These are phyloP conservation scores for Cladosporium austrohemisphaericum DNA, from an alignment of 2,329 filamentous ascomycete genomes.

Conservation along the genomic window DNA sequence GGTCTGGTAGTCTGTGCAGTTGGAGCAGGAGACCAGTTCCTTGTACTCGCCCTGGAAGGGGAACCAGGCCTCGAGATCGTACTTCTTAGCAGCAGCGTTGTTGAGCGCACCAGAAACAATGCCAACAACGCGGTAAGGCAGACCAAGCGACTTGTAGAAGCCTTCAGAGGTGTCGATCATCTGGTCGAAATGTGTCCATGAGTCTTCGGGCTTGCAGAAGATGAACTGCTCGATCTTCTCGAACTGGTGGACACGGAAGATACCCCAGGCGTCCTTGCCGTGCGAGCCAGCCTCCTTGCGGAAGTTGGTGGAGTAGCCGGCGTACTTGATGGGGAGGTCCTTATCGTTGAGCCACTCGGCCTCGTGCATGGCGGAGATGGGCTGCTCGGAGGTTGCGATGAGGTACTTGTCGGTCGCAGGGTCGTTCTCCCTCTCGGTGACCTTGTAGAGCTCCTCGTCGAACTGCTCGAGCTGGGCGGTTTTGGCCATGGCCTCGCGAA, in stretches of 20 bases:
- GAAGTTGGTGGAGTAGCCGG: conserved; percentile 93
- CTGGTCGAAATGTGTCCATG: conserved; percentile 86
- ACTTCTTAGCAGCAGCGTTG: conserved; percentile 86
- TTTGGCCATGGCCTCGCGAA: conserved; percentile 94
- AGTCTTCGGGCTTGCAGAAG: conserved; percentile 79
- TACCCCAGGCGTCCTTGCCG: conserved; percentile 92
- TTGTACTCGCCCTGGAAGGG: conserved; percentile 97
- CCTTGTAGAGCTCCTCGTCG: conserved; percentile 97
- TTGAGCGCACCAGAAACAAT: conserved; percentile 97
- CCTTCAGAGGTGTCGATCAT: conserved; percentile 92
- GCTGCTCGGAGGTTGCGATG: conserved; percentile 88
- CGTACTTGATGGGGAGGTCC: conserved; percentile 82
- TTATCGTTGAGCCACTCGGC: conserved; percentile 86
- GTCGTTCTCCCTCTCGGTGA: conserved; percentile 75
- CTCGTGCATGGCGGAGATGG: conserved; percentile 79
- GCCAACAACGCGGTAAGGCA: conserved; percentile 87
- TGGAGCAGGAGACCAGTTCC: conserved; percentile 93
- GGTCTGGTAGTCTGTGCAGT: conserved; percentile 97
- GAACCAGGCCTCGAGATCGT: conserved; percentile 94
- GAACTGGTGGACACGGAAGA: conserved; percentile 97
- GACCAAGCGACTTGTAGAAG: conserved; percentile 84
- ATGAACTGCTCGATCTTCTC: conserved; percentile 88
- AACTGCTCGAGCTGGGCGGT: conserved; percentile 96
- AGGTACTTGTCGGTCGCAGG: conserved; percentile 76
- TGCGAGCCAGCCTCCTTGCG: conserved; percentile 91